Percentiles rank a stretch among this genome's conserved stretches.
These are phyloP conservation scores for Xylona heveae DNA, from an alignment of 495 filamentous ascomycete genomes.

Conservation along the genomic window DNA sequence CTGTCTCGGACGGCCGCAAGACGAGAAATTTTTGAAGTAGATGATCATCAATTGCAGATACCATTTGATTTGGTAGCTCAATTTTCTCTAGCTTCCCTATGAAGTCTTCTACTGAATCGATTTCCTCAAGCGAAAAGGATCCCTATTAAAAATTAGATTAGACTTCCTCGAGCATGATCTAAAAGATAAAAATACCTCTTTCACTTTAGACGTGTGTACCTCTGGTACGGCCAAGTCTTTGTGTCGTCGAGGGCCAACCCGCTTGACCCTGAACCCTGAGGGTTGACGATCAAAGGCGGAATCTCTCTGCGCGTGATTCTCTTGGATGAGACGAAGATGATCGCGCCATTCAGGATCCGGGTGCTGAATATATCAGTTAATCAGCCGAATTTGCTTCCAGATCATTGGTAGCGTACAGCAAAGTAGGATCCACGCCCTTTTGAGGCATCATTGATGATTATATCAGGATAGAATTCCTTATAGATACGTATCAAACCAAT, in stretches of 20 bases:
- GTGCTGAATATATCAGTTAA: constrained; percentile 25
- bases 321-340: constrained; percentile 43
- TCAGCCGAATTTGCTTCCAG: no score
- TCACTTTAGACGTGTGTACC: constrained; percentile 53
- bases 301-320: constrained; percentile 21
- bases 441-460: constrained; percentile 48
- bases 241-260: constrained; percentile 22
- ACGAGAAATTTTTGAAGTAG: constrained; percentile 58
- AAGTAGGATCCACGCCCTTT: constrained; percentile 16
- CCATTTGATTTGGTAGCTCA: constrained; percentile 60
- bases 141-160: constrained; percentile 17
- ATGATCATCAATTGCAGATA: constrained; percentile 52
- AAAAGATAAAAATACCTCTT: constrained; percentile 24
- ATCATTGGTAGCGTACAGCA: constrained; percentile 16
- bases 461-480: constrained; percentile 80
- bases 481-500: constrained; percentile 61
- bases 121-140: constrained; percentile 55
- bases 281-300: constrained; percentile 11
- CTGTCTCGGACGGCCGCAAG: constrained; percentile 32
- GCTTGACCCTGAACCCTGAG: constrained; percentile 29
- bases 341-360: constrained; percentile 60
- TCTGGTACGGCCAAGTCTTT: constrained; percentile 32
- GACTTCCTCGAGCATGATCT: neutral
- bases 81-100: constrained; percentile 58
- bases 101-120: constrained; percentile 50